A percentile compares a stretch with the other conserved stretches of the same genome.
Conservation (phyloP, 106 monocot species). For the Dioscorea dumetorum region DNA sequence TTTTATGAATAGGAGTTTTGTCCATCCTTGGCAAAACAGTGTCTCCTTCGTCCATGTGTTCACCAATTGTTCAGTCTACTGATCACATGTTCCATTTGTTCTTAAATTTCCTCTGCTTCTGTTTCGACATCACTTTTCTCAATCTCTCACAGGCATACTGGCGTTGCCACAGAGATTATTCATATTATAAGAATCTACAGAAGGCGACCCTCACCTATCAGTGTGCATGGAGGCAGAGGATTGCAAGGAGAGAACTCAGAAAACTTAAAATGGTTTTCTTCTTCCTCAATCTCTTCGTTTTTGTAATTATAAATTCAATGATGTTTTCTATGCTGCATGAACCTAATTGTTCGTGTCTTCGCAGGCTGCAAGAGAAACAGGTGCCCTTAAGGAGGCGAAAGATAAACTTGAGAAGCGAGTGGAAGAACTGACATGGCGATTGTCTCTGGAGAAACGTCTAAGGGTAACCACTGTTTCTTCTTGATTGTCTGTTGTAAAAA, state of each 20-base stretch:
- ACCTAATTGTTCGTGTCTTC: neutral
- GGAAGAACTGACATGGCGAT: slow-evolving; percentile 58
- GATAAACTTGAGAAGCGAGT: slow-evolving; percentile 60
- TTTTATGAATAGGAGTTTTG: too few species aligned
- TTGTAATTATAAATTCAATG: neutral
- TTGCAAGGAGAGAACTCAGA: slow-evolving; percentile 43
- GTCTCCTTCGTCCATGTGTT: too few species aligned
- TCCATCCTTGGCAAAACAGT: too few species aligned
- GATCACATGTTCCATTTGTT: too few species aligned
- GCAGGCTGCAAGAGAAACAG: slow-evolving; percentile 71
- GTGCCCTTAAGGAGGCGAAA: slow-evolving; percentile 66
- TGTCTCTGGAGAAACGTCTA: slow-evolving; percentile 49
- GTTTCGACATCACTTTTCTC: neutral
- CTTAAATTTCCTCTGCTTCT: too few species aligned
- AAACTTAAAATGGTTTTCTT: slow-evolving; percentile 34
- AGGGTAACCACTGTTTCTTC: slow-evolving; percentile 23
- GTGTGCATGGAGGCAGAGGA: slow-evolving; percentile 52
- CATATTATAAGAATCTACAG: slow-evolving; percentile 25
- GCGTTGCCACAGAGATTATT: slow-evolving; percentile 37
- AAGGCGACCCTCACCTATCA: slow-evolving; percentile 42
- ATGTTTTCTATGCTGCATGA: neutral
- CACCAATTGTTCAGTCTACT: too few species aligned
- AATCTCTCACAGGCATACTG: slow-evolving; percentile 20
- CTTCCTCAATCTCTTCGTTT: neutral
- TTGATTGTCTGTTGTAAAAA: neutral